phyloP scores from a whole-genome alignment of 805 yeast genomes.

The Ogataea angusta region DNA sequence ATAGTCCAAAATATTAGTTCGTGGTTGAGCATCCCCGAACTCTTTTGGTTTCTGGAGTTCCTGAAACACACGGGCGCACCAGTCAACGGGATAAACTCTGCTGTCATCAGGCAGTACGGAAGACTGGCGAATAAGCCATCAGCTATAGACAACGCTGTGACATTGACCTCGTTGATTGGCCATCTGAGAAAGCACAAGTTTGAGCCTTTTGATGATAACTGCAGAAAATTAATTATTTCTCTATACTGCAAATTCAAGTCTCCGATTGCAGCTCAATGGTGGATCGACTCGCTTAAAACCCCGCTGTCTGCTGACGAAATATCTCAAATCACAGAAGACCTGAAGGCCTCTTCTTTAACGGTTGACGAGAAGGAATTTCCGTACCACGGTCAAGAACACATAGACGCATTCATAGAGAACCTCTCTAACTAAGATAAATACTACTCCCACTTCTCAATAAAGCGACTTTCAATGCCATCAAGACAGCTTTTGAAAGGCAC shows the following conservation, averaged over 20 bases:
- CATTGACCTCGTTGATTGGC: slow-evolving; percentile 22
- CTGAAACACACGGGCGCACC: slow-evolving; percentile 8
- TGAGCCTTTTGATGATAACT: slow-evolving; percentile 10
- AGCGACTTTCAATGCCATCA: slow-evolving; percentile 61
- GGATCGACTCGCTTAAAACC: slow-evolving; percentile 14
- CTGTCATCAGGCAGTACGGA: slow-evolving; percentile 8
- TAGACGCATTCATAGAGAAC: slow-evolving; percentile 7
- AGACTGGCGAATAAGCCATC: slow-evolving; percentile 3
- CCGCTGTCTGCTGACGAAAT: slow-evolving; percentile 10
- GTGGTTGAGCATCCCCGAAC: slow-evolving; percentile 20
- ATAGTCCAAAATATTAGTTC: slow-evolving; percentile 8
- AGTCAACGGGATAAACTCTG: slow-evolving; percentile 2
- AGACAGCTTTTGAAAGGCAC: slow-evolving; percentile 49
- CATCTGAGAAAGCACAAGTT: slow-evolving; percentile 10
- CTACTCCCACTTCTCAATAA: slow-evolving; percentile 25
- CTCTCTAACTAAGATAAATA: slow-evolving; percentile 3
- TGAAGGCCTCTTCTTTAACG: background rate
- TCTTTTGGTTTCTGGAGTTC: slow-evolving; percentile 24
- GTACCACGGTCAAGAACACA: slow-evolving; percentile 4
- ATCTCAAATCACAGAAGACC: slow-evolving; percentile 1
- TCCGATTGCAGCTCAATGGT: slow-evolving; percentile 25
- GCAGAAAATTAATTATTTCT: slow-evolving; percentile 13
- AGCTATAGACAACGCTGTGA: slow-evolving; percentile 13
- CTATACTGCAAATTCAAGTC: slow-evolving; percentile 23
- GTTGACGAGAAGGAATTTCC: slow-evolving; percentile 9